A percentile compares a stretch with the other conserved stretches of the same genome.
Evolutionary conservation across 2,329 filamentous ascomycete genomes (phyloP).

Genomic region (Penicillium decumbens): DNA sequence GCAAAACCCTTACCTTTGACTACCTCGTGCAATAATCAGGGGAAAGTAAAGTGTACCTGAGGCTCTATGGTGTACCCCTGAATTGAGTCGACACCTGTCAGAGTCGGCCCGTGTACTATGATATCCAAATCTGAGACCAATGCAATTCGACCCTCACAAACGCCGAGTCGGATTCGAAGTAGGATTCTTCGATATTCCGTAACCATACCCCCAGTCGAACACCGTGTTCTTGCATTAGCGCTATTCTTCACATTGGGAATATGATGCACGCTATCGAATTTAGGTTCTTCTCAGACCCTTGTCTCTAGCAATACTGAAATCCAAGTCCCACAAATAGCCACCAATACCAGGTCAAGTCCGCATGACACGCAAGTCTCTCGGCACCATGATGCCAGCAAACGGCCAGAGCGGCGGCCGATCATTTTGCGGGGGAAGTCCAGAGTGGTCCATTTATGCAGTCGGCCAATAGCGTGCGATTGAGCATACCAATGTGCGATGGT

Average conservation of each 20-base stretch:
- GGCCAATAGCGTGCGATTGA: conserved; percentile 4
- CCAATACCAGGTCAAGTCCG: neutral
- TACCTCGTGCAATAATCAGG: conserved; percentile 2
- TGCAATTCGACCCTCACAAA: conserved; percentile 7
- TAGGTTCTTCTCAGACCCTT: conserved; percentile 14
- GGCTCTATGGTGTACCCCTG: neutral
- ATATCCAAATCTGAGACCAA: conserved; percentile 6
- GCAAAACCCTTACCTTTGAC: neutral
- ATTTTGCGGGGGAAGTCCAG: conserved; percentile 16
- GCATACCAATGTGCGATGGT: conserved; percentile 5
- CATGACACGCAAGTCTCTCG: conserved; percentile 15
- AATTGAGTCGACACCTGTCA: neutral
- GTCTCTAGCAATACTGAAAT: neutral
- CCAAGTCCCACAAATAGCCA: neutral
- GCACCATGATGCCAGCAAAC: neutral
- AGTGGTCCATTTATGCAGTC: conserved; percentile 9
- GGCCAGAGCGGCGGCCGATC: conserved; percentile 3
- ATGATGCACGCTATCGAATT: conserved; percentile 15
- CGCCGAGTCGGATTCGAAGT: neutral
- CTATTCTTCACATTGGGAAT: neutral
- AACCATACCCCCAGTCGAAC: neutral
- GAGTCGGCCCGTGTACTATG: neutral
- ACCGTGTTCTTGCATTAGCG: conserved; percentile 13
- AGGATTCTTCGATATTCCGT: conserved; percentile 1
- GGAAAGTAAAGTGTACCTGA: neutral